Base-by-base conservation (phyloP, 1,139 yeast species). In the Hansenula sp. region DNA sequence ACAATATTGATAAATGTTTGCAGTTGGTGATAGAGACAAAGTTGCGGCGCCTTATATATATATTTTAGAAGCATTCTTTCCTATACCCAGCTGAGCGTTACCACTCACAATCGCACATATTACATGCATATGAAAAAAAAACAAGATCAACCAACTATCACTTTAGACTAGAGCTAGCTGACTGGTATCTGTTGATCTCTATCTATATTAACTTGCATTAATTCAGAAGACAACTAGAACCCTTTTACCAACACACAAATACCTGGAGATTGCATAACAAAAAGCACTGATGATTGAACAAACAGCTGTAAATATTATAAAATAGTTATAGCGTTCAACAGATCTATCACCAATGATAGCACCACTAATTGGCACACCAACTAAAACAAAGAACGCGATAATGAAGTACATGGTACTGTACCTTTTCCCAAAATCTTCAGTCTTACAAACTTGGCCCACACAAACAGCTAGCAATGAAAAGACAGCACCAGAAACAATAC, bases 281-380 rank as follows among this genome's bases (percentile, higher is more conserved):
- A 57, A 19, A 0, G 67, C 58, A 0, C 68, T 66, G 1, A 60
- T 43, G 2, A 61, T 51, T 33, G 70, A 64, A n/a, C 70, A 53
- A 10, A 59, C 53, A 2, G 74, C 72, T 24, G 67, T 63, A 50
- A 68, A 70, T 4, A 63, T 56, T 15, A 69, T 70, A 54, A 71
- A 63, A 17, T 65, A 60, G 48, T 61, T 52, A 51, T 67, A 72
- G 13, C 63, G 63, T 2, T 53, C 54, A 1, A 54, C 43, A 0
- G 63, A 48, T 10, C 59, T 60, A 4, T 70, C 54, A 2, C 74
- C 72, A 33, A 77, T 71, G 42, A 77, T 70, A 1, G 72, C 71
- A 44, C 79, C 79, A 10, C 77, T 77, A 28, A 75, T 59, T 0
- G 81, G 81, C 18, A 77, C 63, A 36, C 77, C 74, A 17, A 75